phyloP scores from a whole-genome alignment of 2,329 filamentous ascomycete genomes.

The Penicillium rolfsii region DNA sequence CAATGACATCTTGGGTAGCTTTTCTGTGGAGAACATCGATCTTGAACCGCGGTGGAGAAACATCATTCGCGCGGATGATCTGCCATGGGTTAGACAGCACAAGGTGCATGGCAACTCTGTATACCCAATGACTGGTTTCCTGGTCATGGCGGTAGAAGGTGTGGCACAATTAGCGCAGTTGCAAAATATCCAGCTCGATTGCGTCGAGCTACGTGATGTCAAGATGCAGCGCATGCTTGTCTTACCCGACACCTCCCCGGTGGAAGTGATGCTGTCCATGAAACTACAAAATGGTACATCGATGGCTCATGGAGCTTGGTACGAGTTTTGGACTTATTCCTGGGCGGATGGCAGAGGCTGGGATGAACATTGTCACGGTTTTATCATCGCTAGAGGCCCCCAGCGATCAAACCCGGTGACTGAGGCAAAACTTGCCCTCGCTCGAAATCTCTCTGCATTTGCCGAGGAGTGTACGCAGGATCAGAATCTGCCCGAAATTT shows the following conservation, averaged over 20 bases:
- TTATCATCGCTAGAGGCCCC: conserved; percentile 26
- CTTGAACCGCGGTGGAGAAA: conserved; percentile 31
- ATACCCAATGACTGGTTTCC: conserved; percentile 31
- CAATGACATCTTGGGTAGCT: conserved; percentile 24
- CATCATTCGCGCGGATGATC: conserved; percentile 27
- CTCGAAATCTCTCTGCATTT: conserved; percentile 1
- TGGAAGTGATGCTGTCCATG: conserved; percentile 27
- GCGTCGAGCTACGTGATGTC: conserved; percentile 27
- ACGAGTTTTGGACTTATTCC: conserved; percentile 32
- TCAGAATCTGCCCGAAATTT: not conserved
- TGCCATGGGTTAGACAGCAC: conserved; percentile 30
- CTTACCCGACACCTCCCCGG: conserved; percentile 22
- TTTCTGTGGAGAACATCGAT: conserved; percentile 27
- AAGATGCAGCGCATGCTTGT: conserved; percentile 27
- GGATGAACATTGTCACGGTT: conserved; percentile 31
- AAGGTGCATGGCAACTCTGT: conserved; percentile 27
- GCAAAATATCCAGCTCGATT: conserved; percentile 24
- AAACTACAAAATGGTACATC: conserved; percentile 6
- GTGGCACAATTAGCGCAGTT: conserved; percentile 28
- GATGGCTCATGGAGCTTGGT: conserved; percentile 19
- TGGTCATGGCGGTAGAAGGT: conserved; percentile 31
- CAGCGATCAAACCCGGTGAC: conserved; percentile 25
- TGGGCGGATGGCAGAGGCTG: conserved; percentile 28
- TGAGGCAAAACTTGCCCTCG: conserved; percentile 7
- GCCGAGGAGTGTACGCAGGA: not conserved